Conservation (phyloP, 1,139 yeast species). For the Nadsonia commutata region DNA sequence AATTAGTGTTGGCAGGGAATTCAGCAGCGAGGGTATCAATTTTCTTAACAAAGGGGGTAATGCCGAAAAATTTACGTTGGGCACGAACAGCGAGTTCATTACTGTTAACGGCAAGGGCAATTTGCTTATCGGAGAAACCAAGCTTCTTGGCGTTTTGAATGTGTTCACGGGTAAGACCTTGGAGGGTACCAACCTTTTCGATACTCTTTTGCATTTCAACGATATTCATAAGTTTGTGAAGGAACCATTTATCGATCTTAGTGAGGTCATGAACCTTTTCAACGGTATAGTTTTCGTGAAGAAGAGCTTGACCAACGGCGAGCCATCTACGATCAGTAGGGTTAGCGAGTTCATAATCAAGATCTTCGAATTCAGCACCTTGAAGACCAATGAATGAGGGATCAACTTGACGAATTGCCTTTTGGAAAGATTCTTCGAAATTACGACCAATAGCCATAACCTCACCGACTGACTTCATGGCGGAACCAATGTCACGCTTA, state of each 20-base stretch:
- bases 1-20: slow-evolving; percentile 94
- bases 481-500: slow-evolving; percentile 80
- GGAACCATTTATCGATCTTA: slow-evolving; percentile 92
- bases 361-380: slow-evolving; percentile 44
- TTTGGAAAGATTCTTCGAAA: slow-evolving; percentile 94
- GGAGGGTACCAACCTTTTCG: slow-evolving; percentile 45
- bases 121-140: slow-evolving; percentile 92
- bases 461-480: slow-evolving; percentile 98
- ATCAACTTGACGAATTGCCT: slow-evolving; percentile 94
- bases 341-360: slow-evolving; percentile 66
- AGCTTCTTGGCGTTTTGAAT: slow-evolving; percentile 75
- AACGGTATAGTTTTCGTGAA: slow-evolving; percentile 80
- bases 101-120: slow-evolving; percentile 57
- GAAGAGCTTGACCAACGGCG: slow-evolving; percentile 93
- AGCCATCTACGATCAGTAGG: slow-evolving; percentile 98
- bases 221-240: slow-evolving; percentile 79
- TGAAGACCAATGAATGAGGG: slow-evolving; percentile 87
- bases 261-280: slow-evolving; percentile 82
- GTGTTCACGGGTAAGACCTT: slow-evolving; percentile 48
- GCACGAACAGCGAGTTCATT: slow-evolving; percentile 69
- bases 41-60: slow-evolving; percentile 87
- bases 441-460: slow-evolving; percentile 98
- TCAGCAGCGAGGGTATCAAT: slow-evolving; percentile 97
- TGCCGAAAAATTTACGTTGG: slow-evolving; percentile 59
- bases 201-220: slow-evolving; percentile 76